phyloP scores from a whole-genome alignment of 164 flowering plant genomes.

The Chimonanthus praecox region DNA sequence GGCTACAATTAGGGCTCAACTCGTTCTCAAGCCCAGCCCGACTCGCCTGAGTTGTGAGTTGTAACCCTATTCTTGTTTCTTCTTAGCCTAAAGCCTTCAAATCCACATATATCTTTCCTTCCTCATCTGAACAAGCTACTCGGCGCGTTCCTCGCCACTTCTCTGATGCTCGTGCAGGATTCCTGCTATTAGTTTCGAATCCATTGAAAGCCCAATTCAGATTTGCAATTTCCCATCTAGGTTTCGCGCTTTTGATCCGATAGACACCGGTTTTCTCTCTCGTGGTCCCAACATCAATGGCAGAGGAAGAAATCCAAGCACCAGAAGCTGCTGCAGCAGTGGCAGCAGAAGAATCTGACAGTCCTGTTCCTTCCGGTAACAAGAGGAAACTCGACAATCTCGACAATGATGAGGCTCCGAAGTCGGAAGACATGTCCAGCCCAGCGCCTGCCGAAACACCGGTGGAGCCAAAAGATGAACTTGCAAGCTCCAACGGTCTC shows the following conservation, averaged over 20 bases:
- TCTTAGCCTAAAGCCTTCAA: no score
- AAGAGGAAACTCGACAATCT: slow-evolving; percentile 71
- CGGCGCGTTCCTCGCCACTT: not conserved
- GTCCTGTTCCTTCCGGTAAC: slow-evolving; percentile 28
- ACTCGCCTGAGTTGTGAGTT: no score
- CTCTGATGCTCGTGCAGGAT: not conserved
- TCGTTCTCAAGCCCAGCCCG: no score
- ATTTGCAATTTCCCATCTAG: not conserved
- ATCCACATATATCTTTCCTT: no score
- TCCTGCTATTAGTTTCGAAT: not conserved
- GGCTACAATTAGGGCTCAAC: no score
- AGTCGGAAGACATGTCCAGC: slow-evolving; percentile 9
- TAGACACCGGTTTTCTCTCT: not conserved
- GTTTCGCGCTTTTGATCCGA: not conserved
- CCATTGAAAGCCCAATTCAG: not conserved
- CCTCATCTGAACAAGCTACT: no score
- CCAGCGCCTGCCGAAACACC: slow-evolving; percentile 1
- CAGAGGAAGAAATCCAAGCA: slow-evolving; percentile 2
- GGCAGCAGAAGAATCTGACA: slow-evolving; percentile 7
- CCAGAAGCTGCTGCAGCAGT: slow-evolving; percentile 1
- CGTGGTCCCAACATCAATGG: not conserved
- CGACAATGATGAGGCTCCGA: slow-evolving; percentile 30
- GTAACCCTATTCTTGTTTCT: no score
- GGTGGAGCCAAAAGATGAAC: slow-evolving; percentile 10
- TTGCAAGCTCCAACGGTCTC: slow-evolving; percentile 11